Evolutionary conservation across 495 filamentous ascomycete genomes (phyloP).

Genomic region (Staphylotrichum longicolle): DNA sequence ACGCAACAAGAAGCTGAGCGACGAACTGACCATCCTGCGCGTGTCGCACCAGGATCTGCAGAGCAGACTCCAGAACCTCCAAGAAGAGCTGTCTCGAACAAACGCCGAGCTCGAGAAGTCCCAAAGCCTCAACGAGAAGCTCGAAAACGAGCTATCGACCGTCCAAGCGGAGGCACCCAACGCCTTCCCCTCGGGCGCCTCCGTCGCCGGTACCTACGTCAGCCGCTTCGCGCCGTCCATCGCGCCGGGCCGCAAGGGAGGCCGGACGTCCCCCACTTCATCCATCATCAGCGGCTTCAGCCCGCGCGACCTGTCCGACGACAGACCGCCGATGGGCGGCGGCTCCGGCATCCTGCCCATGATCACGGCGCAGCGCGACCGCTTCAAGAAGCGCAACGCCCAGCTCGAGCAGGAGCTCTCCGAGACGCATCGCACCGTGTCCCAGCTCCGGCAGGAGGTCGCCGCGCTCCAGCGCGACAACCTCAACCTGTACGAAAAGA

Average conservation of each 20-base stretch:
- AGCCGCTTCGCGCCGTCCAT: constrained; percentile 79
- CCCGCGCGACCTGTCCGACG: constrained; percentile 67
- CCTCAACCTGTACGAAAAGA: constrained; percentile 95
- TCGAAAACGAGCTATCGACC: constrained; percentile 87
- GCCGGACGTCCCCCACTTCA: constrained; percentile 83
- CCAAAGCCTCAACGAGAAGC: constrained; percentile 76
- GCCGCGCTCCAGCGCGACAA: constrained; percentile 94
- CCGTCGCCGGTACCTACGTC: constrained; percentile 87
- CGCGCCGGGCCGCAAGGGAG: constrained; percentile 56
- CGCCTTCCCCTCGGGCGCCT: constrained; percentile 80
- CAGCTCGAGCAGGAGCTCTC: constrained; percentile 90
- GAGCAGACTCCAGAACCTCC: constrained; percentile 70
- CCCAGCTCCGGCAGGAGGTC: constrained; percentile 85
- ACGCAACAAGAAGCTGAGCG: constrained; percentile 91
- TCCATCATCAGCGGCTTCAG: constrained; percentile 98
- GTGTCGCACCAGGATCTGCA: constrained; percentile 94
- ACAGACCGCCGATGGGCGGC: constrained; percentile 55
- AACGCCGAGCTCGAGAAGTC: constrained; percentile 84
- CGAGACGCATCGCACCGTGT: constrained; percentile 74
- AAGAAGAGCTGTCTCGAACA: constrained; percentile 78
- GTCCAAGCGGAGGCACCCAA: constrained; percentile 83
- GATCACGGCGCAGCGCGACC: constrained; percentile 95
- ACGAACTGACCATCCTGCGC: constrained; percentile 86
- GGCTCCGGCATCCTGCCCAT: constrained; percentile 93
- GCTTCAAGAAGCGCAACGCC: constrained; percentile 93